phyloP scores from a whole-genome alignment of 495 filamentous ascomycete genomes.

The Penicillium waksmanii region DNA sequence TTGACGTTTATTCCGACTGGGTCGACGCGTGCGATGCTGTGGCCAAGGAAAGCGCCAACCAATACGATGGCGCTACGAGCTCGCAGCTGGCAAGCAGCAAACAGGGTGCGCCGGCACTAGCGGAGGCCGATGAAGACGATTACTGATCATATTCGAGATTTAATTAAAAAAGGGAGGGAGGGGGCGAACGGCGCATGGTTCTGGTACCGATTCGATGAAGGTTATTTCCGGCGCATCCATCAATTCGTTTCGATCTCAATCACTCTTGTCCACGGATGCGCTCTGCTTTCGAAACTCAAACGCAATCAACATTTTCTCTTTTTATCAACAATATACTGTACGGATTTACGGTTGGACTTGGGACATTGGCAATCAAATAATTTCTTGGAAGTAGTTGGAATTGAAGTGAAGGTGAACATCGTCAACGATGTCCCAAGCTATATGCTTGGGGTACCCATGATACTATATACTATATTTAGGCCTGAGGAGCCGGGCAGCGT shows the following conservation, averaged over 20 bases:
- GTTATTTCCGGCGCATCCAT: slow-evolving; percentile 17
- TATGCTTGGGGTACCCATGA: background rate
- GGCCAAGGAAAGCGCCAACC: slow-evolving; percentile 62
- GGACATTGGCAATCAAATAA: too few species aligned
- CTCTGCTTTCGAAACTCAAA: background rate
- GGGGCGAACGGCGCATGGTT: slow-evolving; percentile 27
- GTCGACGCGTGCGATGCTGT: slow-evolving; percentile 92
- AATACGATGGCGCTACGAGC: slow-evolving; percentile 48
- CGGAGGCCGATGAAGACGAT: slow-evolving; percentile 31
- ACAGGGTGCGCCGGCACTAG: slow-evolving; percentile 21
- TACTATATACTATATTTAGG: background rate
- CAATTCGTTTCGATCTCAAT: slow-evolving; percentile 7
- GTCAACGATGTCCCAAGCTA: background rate
- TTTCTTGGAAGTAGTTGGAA: background rate
- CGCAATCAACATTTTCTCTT: background rate
- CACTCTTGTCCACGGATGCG: slow-evolving; percentile 4
- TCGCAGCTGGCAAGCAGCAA: slow-evolving; percentile 27
- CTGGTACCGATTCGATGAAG: slow-evolving; percentile 22
- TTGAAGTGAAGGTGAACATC: background rate
- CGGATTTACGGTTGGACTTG: background rate
- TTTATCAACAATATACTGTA: background rate
- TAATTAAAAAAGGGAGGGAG: slow-evolving; percentile 8
- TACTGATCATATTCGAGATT: slow-evolving; percentile 30
- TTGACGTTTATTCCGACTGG: slow-evolving; percentile 98
- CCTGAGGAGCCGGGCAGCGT: background rate